phyloP scores from a whole-genome alignment of 169 alveolate species.

The Sarcocystis neurona region DNA sequence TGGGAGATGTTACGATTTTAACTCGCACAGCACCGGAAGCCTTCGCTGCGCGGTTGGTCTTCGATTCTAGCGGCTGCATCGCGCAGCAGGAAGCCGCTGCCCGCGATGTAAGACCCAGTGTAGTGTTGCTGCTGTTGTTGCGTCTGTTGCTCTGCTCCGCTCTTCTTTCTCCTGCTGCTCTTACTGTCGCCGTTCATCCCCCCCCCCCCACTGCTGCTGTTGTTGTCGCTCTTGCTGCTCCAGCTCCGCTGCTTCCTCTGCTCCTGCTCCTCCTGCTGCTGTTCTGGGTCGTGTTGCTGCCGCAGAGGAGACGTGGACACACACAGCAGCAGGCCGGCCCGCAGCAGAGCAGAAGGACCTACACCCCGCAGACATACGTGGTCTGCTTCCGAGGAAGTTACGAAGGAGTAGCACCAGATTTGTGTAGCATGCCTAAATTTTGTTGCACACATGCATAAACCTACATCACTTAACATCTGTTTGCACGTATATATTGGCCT shows the following conservation, averaged over 20 bases:
- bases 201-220: neutral
- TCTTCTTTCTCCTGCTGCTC: neutral
- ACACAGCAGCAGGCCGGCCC: too few relatives aligned
- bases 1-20: conserved; percentile 70
- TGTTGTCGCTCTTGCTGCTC: neutral
- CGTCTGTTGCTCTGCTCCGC: neutral
- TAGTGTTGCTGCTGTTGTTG: neutral
- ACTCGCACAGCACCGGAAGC: conserved; percentile 73
- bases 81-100: conserved; percentile 69
- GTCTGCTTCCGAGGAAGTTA: too few relatives aligned
- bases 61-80: conserved; percentile 71
- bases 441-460: too few relatives aligned
- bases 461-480: too few relatives aligned
- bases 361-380: too few relatives aligned
- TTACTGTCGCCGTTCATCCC: neutral
- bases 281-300: too few relatives aligned
- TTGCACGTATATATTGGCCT: too few relatives aligned
- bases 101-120: conserved; percentile 49
- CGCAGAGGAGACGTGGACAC: too few relatives aligned
- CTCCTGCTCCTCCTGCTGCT: neutral
- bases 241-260: neutral
- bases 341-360: too few relatives aligned
- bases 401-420: too few relatives aligned
- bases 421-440: too few relatives aligned
- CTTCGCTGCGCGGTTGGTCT: conserved; percentile 73